These are phyloP conservation scores for Bacterosira constricta DNA, from an alignment of 108 stramenopile genomes.

Conservation along the genomic window DNA sequence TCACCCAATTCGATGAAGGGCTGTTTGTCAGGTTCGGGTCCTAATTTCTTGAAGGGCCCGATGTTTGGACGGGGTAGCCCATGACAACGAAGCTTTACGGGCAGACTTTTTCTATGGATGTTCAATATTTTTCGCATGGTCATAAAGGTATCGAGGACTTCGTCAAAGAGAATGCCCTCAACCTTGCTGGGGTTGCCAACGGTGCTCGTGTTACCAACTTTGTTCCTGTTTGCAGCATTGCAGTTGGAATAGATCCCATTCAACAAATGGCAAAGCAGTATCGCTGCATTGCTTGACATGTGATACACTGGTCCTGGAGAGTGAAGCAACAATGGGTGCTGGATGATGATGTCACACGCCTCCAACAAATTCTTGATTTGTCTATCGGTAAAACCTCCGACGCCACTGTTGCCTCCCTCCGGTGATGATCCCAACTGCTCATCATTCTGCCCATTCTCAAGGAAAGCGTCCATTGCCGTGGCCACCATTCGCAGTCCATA, in stretches of 20 bases:
- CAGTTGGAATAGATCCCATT: conserved; percentile 75
- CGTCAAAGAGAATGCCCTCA: conserved; percentile 82
- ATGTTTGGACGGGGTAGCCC: conserved; percentile 78
- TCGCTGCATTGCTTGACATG: conserved; percentile 81
- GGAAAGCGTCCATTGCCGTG: conserved; percentile 84
- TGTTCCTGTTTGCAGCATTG: conserved; percentile 20
- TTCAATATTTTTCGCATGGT: conserved; percentile 74
- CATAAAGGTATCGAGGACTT: conserved; percentile 80
- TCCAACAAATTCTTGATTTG: conserved; percentile 79
- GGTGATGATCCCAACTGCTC: background rate
- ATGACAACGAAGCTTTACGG: conserved; percentile 82
- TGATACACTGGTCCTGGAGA: conserved; percentile 86
- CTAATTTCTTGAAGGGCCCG: conserved; percentile 21
- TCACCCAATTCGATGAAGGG: conserved; percentile 83
- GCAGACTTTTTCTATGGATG: conserved; percentile 78
- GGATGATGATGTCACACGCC: conserved; percentile 83
- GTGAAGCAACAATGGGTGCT: conserved; percentile 78
- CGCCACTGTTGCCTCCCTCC: conserved; percentile 3
- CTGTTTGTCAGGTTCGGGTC: conserved; percentile 32
- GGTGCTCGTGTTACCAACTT: background rate
- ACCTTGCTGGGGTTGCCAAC: conserved; percentile 39
- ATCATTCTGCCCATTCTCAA: conserved; percentile 76
- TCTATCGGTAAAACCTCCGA: conserved; percentile 75
- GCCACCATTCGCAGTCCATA: conserved; percentile 79
- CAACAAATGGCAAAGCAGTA: conserved; percentile 84